Evolutionary conservation across 805 yeast genomes (phyloP), one percentile per base, ranked within the genome.

Genomic region (Kockiozyma suomiensis): DNA sequence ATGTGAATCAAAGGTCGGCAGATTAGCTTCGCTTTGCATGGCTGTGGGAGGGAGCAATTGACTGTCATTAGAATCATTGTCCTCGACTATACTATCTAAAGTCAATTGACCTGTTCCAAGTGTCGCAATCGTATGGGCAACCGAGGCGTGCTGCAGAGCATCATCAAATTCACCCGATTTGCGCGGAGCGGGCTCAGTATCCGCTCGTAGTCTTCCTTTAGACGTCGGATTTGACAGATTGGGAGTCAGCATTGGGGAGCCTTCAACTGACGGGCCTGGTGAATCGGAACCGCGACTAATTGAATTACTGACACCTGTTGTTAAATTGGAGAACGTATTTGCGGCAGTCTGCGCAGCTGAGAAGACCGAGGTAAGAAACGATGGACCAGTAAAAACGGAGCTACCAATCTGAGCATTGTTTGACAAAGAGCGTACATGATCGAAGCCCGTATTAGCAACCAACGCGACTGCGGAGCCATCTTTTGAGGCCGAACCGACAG

Each of bases 61-160:
- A 4, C 40, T 21, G 19, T 35, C 19, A 10, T 52, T 42, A 37
- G 43, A 21, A 10, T 21, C 35, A 10, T 50, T 19, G 33, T 40
- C 32, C 25, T 49, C 53, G 21, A 59, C 46, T 12, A 63, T 58
- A 26, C 62, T 58, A 23, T 42, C 43, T 21, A 72, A 58, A 3
- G 75, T 70, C 28, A 72, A 64, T 45, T 72, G 74, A 10, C 75
- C 75, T 38, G 65, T 62, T 10, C 75, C 75, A 33, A 72, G 61
- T 7, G 75, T 69, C 12, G 69, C 66, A 5, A 67, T 61, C 1
- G 74, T 61, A 58, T 42, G 57, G 32, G 56, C 67, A 60, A 50
- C 63, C 55, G 49, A 60, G 12, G 43, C 55, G 13, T 15, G 35
- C 35, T 25, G 49, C 17, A 19, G 30, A 15, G 50, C 23, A 10